phyloP scores from a whole-genome alignment of 352 stramenopile species.

The Phytopythium ostracodes region DNA sequence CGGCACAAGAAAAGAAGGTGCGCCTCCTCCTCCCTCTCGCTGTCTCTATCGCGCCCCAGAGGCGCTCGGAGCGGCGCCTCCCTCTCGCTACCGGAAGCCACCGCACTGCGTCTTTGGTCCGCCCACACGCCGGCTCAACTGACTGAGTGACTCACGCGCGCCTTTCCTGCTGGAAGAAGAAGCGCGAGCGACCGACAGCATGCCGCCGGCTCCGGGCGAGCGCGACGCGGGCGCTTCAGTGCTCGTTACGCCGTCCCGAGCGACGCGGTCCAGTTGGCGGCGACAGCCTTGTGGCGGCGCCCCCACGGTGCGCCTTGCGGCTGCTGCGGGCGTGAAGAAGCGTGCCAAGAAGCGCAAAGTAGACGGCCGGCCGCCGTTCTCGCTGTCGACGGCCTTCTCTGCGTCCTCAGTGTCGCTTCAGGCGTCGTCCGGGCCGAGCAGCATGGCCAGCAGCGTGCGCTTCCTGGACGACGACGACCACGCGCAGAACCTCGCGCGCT shows the following conservation, averaged over 20 bases:
- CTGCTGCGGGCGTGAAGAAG: conserved; percentile 6
- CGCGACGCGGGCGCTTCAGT: not conserved
- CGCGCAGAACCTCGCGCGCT: conserved; percentile 15
- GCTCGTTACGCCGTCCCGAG: conserved; percentile 2
- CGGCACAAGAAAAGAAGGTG: too few relatives aligned
- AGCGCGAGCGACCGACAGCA: not conserved
- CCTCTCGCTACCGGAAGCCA: too few relatives aligned
- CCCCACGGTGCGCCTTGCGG: not conserved
- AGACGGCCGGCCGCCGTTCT: conserved; percentile 4
- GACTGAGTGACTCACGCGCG: not conserved
- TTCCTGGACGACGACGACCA: conserved; percentile 3
- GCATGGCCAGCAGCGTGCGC: conserved; percentile 5
- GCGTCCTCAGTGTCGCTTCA: not conserved
- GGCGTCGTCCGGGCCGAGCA: not conserved
- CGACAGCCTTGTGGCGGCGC: not conserved
- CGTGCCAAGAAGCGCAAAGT: conserved; percentile 6
- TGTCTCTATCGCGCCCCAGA: not conserved
- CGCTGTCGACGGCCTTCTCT: not conserved
- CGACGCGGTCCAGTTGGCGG: not conserved
- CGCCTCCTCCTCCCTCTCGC: not conserved
- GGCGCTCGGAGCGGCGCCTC: too few relatives aligned
- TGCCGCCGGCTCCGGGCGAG: not conserved
- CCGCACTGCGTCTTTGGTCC: not conserved
- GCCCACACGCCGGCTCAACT: not conserved
- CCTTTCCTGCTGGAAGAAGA: not conserved